Percentiles rank a stretch among this genome's conserved stretches.
These are phyloP conservation scores for Pulveroboletus frians DNA, from an alignment of 768 basidiomycete genomes.

Conservation along the genomic window DNA sequence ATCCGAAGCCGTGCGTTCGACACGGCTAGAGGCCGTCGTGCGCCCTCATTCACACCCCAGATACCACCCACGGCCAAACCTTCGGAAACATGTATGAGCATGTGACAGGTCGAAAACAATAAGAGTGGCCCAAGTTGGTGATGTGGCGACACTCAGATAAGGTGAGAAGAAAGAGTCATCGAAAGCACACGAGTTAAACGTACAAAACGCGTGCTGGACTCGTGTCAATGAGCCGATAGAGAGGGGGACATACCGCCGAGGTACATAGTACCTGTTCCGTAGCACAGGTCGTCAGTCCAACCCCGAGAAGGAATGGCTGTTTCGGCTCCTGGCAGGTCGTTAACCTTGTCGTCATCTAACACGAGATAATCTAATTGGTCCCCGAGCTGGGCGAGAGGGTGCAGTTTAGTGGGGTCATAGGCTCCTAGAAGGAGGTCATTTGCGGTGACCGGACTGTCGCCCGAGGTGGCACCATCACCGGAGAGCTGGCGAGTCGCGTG, in stretches of 20 bases:
- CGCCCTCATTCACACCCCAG: constrained; percentile 96
- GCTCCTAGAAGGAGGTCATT: constrained; percentile 81
- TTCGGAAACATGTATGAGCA: constrained; percentile 62
- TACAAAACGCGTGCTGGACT: constrained; percentile 43
- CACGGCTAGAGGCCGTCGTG: constrained; percentile 79
- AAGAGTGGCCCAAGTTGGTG: constrained; percentile 59
- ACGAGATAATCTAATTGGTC: constrained; percentile 94
- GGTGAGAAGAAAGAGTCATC: constrained; percentile 52
- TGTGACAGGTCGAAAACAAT: constrained; percentile 80
- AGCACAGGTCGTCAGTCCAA: constrained; percentile 99
- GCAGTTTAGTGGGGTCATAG: constrained; percentile 88
- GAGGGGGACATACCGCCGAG: constrained; percentile 78
- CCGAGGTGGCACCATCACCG: constrained; percentile 34
- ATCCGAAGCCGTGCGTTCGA: constrained; percentile 85
- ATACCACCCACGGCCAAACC: constrained; percentile 91
- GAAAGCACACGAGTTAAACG: constrained; percentile 46
- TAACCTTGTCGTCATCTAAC: constrained; percentile 95
- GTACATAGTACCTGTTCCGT: constrained; percentile 99
- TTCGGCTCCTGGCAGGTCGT: constrained; percentile 79
- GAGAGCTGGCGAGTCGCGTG: constrained; percentile 45
- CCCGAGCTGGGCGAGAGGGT: constrained; percentile 88
- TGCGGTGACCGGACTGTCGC: constrained; percentile 67
- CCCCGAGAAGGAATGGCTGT: constrained; percentile 93
- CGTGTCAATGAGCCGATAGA: constrained; percentile 49
- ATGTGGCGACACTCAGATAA: constrained; percentile 56